Conservation (phyloP, 1,284 basidiomycete species). For the Thecaphora frezii region DNA sequence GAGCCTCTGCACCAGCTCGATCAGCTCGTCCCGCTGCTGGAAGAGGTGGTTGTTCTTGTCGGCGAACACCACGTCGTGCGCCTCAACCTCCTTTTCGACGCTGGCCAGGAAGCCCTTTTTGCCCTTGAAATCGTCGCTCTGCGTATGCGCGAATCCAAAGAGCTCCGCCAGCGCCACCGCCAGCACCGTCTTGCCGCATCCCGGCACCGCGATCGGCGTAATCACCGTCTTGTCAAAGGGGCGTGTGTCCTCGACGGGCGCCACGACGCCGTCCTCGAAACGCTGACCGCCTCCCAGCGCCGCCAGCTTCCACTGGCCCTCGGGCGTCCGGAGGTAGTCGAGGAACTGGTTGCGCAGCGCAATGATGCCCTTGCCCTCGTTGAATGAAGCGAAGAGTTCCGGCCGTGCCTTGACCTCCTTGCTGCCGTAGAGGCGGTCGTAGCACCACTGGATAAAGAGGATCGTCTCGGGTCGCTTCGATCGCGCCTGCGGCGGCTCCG, state of each 20-base stretch:
- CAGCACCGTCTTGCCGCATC: conserved; percentile 91
- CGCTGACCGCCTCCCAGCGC: conserved; percentile 53
- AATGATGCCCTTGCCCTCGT: conserved; percentile 79
- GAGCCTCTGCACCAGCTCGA: conserved; percentile 21
- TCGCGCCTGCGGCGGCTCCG: conserved; percentile 33
- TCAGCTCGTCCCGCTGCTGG: conserved; percentile 52
- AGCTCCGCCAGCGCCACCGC: conserved; percentile 76
- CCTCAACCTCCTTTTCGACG: conserved; percentile 62
- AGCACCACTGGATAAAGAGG: conserved; percentile 50
- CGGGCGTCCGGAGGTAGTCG: conserved; percentile 65
- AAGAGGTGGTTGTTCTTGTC: conserved; percentile 57
- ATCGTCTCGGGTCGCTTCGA: conserved; percentile 47
- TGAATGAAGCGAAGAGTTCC: conserved; percentile 69
- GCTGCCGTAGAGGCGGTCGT: conserved; percentile 48
- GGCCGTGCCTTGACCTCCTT: conserved; percentile 70
- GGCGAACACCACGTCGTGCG: conserved; percentile 42
- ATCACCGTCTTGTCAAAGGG: conserved; percentile 77
- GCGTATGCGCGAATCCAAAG: conserved; percentile 74
- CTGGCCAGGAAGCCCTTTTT: conserved; percentile 84
- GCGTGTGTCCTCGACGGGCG: conserved; percentile 32
- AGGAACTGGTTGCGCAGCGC: conserved; percentile 79
- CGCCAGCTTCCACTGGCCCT: conserved; percentile 54
- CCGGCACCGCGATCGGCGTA: conserved; percentile 85
- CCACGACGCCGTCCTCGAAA: background rate
- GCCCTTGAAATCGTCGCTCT: conserved; percentile 82